Conservation (phyloP, 2,329 filamentous ascomycete species). For the Albifimbria verrucaria region DNA sequence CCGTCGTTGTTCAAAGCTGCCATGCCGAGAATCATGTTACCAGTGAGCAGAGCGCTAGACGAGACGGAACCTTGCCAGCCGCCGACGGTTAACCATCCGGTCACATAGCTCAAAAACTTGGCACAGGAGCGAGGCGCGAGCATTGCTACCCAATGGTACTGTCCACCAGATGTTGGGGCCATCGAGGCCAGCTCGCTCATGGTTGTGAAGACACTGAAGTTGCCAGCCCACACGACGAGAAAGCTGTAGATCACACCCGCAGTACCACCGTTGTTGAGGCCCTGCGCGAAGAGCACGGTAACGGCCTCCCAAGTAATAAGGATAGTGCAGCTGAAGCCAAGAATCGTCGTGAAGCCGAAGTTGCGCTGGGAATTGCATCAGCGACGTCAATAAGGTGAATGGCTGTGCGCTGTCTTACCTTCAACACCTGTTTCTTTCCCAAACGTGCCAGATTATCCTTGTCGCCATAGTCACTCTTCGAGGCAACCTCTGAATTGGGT, state of each 20-base stretch:
- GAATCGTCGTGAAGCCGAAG: constrained; percentile 46
- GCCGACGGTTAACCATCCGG: constrained; percentile 46
- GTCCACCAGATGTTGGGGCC: constrained; percentile 50
- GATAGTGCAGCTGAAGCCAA: constrained; percentile 50
- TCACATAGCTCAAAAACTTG: constrained; percentile 51
- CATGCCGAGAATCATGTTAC: constrained; percentile 39
- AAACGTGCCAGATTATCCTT: constrained; percentile 21
- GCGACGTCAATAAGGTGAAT: background rate
- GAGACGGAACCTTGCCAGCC: constrained; percentile 37
- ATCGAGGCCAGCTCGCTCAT: constrained; percentile 41
- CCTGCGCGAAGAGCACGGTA: constrained; percentile 28
- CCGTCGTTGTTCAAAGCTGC: constrained; percentile 25
- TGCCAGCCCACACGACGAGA: constrained; percentile 44
- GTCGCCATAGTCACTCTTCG: constrained; percentile 13
- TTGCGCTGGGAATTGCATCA: constrained; percentile 32
- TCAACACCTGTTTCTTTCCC: constrained; percentile 26
- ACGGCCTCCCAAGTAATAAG: constrained; percentile 51
- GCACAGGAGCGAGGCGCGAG: constrained; percentile 44
- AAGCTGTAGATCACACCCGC: constrained; percentile 52
- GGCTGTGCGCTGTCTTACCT: constrained; percentile 13
- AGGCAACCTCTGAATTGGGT: constrained; percentile 12
- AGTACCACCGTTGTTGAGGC: constrained; percentile 47
- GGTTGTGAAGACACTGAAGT: constrained; percentile 37
- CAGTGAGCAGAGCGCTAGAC: constrained; percentile 38
- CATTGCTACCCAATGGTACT: constrained; percentile 60